Conservation (phyloP, 2,329 filamentous ascomycete genomes). For the Fusarium longipes region DNA sequence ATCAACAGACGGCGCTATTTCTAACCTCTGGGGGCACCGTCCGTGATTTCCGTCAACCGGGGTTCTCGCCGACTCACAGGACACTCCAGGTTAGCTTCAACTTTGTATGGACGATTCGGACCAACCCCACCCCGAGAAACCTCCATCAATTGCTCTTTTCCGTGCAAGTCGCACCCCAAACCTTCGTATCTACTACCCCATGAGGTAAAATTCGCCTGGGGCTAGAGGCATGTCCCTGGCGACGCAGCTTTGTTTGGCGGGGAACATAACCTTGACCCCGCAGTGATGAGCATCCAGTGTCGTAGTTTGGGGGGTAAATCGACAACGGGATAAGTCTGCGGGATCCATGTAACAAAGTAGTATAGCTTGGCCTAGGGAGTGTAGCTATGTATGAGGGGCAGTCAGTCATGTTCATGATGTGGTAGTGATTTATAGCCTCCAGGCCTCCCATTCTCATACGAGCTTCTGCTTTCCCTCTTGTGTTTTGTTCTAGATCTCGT, state of each 20-base stretch:
- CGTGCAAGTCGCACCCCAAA: constrained; percentile 35
- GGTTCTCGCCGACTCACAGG: constrained; percentile 40
- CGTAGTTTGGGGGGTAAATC: constrained; percentile 22
- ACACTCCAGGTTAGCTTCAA: constrained; percentile 12
- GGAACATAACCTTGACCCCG: constrained; percentile 43
- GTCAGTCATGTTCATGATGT: constrained; percentile 35
- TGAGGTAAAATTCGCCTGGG: constrained; percentile 13
- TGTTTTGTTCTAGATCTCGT: constrained; percentile 20
- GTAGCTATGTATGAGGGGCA: constrained; percentile 10
- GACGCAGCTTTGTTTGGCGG: constrained; percentile 28
- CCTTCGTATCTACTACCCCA: neutral
- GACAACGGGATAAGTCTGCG: neutral
- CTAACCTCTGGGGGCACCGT: constrained; percentile 30
- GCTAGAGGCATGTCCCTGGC: constrained; percentile 7
- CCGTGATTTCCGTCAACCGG: constrained; percentile 20
- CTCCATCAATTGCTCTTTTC: constrained; percentile 24
- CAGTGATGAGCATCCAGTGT: constrained; percentile 29
- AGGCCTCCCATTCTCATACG: constrained; percentile 16
- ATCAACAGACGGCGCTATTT: neutral
- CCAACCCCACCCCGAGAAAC: constrained; percentile 46
- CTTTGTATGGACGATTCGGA: constrained; percentile 31
- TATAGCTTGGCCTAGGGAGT: neutral
- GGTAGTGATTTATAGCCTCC: constrained; percentile 34
- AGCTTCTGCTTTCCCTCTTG: constrained; percentile 1
- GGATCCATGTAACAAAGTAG: constrained; percentile 2